These are phyloP conservation scores for Xerocomus potaroensis DNA, from an alignment of 768 basidiomycete species.

Conservation along the genomic window DNA sequence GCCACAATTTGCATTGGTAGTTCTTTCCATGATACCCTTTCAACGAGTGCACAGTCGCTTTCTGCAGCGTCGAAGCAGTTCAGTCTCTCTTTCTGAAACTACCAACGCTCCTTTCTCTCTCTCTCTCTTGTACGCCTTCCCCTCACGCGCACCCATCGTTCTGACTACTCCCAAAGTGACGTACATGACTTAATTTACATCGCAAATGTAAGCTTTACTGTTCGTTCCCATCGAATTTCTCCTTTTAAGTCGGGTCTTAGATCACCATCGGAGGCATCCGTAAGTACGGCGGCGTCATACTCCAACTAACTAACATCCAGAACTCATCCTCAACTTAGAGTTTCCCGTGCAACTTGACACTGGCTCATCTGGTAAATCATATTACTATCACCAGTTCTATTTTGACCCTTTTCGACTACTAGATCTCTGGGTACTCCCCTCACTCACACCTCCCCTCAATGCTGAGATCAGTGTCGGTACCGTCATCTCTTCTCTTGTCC, in stretches of 20 bases:
- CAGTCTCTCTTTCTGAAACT: slow-evolving; percentile 19
- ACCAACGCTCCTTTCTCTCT: slow-evolving; percentile 7
- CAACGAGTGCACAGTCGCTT: slow-evolving; percentile 38
- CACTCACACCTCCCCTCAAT: slow-evolving; percentile 45
- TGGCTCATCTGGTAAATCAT: slow-evolving; percentile 47
- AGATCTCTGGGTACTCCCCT: slow-evolving; percentile 69
- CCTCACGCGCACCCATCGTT: not conserved
- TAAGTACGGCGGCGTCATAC: slow-evolving; percentile 27
- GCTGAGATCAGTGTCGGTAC: slow-evolving; percentile 45
- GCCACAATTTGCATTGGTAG: slow-evolving; percentile 13
- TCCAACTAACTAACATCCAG: no score
- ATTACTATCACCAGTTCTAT: no score
- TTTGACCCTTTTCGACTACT: slow-evolving; percentile 12
- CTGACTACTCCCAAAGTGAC: slow-evolving; percentile 43
- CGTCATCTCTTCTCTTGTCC: not conserved
- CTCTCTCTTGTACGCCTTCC: slow-evolving; percentile 19
- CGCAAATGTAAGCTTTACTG: slow-evolving; percentile 53
- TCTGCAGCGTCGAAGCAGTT: slow-evolving; percentile 37
- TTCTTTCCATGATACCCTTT: no score
- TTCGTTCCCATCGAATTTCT: not conserved
- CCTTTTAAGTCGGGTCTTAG: slow-evolving; percentile 34
- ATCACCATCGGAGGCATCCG: slow-evolving; percentile 61
- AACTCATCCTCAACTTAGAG: slow-evolving; percentile 35
- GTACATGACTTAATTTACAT: slow-evolving; percentile 77
- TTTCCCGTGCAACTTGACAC: slow-evolving; percentile 80